phyloP scores from a whole-genome alignment of 495 filamentous ascomycete genomes.

The Amphirosellinia nigrospora region DNA sequence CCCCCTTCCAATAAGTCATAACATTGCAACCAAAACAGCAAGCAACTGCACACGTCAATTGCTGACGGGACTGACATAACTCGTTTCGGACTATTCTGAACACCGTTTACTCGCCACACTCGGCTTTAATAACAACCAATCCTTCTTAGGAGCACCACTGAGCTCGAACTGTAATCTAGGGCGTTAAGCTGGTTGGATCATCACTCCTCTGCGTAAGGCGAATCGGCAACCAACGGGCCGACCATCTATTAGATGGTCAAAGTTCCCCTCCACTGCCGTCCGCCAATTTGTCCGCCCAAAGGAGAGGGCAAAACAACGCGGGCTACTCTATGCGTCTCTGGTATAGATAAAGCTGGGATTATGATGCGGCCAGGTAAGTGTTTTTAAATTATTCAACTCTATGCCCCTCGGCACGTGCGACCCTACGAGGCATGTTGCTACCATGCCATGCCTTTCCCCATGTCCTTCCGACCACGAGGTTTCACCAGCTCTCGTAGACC shows the following conservation, averaged over 20 bases:
- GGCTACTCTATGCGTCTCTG: neutral
- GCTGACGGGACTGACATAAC: neutral
- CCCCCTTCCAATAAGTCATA: neutral
- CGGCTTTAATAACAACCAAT: conserved; percentile 1
- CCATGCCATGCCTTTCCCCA: conserved; percentile 13
- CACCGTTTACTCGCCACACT: neutral
- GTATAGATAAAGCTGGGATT: conserved; percentile 7
- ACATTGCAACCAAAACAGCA: neutral
- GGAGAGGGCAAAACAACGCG: neutral
- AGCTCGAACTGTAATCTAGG: neutral
- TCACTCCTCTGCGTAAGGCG: neutral
- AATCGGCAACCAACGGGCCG: neutral
- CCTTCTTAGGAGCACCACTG: neutral
- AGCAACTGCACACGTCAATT: conserved; percentile 4
- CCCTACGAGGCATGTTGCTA: neutral
- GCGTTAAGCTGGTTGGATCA: conserved; percentile 12
- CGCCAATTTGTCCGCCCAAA: neutral
- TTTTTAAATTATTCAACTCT: neutral
- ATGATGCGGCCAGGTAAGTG: conserved; percentile 24
- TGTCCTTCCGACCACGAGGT: neutral
- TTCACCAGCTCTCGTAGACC: neutral
- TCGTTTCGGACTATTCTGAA: neutral
- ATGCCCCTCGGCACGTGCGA: neutral
- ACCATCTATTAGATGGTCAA: neutral
- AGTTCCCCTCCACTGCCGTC: neutral